Conservation (phyloP, 257 asterid species). For the Solanum clarkiae region DNA sequence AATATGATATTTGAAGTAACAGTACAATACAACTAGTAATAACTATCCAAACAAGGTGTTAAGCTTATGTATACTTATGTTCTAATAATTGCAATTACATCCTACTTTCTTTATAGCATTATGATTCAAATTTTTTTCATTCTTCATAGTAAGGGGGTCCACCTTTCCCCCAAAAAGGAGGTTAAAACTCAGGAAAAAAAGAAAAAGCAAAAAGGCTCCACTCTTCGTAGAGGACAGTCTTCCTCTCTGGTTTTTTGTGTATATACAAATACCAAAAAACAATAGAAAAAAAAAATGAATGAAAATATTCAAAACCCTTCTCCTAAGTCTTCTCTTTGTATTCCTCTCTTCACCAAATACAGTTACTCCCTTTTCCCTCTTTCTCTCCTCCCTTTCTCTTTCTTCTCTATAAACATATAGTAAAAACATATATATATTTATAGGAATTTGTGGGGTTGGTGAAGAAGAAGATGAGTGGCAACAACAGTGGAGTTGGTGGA, state of each 20-base stretch:
- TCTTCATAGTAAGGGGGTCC: neutral
- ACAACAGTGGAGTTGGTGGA: constrained; percentile 11
- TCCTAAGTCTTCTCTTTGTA: neutral
- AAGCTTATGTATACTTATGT: neutral
- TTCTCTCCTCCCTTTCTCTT: neutral
- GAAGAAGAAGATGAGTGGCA: constrained; percentile 55
- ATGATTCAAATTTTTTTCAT: neutral
- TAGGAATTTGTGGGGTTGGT: constrained; percentile 13
- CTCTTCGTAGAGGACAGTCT: neutral
- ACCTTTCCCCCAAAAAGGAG: neutral
- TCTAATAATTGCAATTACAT: neutral
- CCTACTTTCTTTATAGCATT: neutral
- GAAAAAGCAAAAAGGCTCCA: neutral
- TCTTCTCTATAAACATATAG: neutral
- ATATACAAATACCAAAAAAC: too few species aligned
- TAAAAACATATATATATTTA: neutral
- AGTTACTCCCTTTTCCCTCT: neutral
- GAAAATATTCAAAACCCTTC: constrained; percentile 1
- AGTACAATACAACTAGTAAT: too few species aligned
- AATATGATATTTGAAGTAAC: too few species aligned
- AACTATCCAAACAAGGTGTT: neutral
- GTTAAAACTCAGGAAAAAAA: neutral
- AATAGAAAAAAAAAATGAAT: neutral
- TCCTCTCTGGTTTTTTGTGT: neutral
- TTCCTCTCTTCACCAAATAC: neutral